Conservation (phyloP, 495 filamentous ascomycete species). For the Aspergillus biplanus region DNA sequence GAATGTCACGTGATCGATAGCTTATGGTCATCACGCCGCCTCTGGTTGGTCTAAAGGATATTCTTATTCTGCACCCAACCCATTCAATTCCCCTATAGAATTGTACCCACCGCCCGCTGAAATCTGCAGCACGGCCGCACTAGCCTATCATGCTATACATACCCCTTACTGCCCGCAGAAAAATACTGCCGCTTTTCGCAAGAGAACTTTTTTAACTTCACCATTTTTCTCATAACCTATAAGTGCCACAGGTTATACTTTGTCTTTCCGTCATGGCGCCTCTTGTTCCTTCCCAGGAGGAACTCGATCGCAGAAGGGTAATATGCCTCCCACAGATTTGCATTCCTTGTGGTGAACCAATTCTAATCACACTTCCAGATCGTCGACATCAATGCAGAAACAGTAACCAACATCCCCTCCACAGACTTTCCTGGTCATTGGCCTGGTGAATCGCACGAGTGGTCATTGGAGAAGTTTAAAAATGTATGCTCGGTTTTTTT, state of each 20-base stretch:
- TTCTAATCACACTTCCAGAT: slow-evolving; percentile 57
- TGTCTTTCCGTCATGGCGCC: slow-evolving; percentile 46
- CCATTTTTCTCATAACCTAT: slow-evolving; percentile 9
- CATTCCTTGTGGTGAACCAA: not conserved
- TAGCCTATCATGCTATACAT: not conserved
- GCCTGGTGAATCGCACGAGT: slow-evolving; percentile 86
- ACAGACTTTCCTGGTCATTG: slow-evolving; percentile 91
- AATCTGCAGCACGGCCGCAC: not conserved
- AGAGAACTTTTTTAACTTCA: slow-evolving; percentile 40
- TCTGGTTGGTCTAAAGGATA: slow-evolving; percentile 39
- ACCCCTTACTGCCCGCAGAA: slow-evolving; percentile 31
- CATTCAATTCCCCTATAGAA: not conserved
- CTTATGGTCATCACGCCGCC: slow-evolving; percentile 45
- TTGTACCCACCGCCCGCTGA: not conserved
- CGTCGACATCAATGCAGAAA: slow-evolving; percentile 84
- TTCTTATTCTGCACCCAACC: slow-evolving; percentile 27
- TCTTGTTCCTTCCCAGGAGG: slow-evolving; percentile 50
- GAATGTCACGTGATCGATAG: slow-evolving; percentile 44
- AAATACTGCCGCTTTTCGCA: slow-evolving; percentile 46
- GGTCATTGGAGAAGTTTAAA: slow-evolving; percentile 77
- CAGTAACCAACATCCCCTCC: slow-evolving; percentile 81
- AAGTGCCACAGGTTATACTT: slow-evolving; percentile 19
- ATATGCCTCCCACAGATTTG: slow-evolving; percentile 3
- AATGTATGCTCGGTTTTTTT: slow-evolving; percentile 48
- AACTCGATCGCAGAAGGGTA: slow-evolving; percentile 56